Conservation (phyloP, 495 filamentous ascomycete genomes). For the Trichoderma orchidacearum region DNA sequence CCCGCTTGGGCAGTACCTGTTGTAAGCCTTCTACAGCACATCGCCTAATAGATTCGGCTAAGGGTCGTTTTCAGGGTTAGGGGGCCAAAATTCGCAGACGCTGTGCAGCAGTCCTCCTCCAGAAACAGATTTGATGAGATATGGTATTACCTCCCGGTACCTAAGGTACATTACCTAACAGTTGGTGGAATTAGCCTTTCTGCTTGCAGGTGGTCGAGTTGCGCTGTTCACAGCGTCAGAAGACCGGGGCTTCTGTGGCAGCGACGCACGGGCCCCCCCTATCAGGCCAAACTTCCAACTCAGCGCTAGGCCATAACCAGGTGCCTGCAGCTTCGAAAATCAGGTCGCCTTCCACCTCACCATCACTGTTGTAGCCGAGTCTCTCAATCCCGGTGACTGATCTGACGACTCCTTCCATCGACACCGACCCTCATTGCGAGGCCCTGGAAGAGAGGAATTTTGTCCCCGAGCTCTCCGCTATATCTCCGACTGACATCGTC, state of each 20-base stretch:
- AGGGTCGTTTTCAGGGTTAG: not conserved
- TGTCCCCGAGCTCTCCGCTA: not conserved
- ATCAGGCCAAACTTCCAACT: not conserved
- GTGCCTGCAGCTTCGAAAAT: constrained; percentile 1
- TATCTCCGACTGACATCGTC: not conserved
- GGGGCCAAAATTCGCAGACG: not conserved
- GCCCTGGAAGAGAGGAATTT: not conserved
- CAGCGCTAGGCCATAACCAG: constrained; percentile 2
- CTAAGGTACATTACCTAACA: too few species aligned
- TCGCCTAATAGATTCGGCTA: not conserved
- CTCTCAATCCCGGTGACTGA: not conserved
- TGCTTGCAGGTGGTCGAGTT: not conserved
- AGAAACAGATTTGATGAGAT: too few species aligned
- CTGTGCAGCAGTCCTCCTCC: not conserved
- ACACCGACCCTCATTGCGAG: constrained; percentile 1
- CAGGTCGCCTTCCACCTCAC: constrained; percentile 1
- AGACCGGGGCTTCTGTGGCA: too few species aligned
- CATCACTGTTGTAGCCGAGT: not conserved
- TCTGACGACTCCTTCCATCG: not conserved
- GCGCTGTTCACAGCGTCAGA: not conserved
- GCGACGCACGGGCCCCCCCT: not conserved
- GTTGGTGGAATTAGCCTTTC: not conserved
- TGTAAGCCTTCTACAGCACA: too few species aligned
- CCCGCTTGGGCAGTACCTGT: too few species aligned
- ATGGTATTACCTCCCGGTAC: too few species aligned